Evolutionary conservation across 2,329 filamentous ascomycete genomes (phyloP), one percentile per base, ranked within the genome.

Genomic region (Chaetothyriales sp.): DNA sequence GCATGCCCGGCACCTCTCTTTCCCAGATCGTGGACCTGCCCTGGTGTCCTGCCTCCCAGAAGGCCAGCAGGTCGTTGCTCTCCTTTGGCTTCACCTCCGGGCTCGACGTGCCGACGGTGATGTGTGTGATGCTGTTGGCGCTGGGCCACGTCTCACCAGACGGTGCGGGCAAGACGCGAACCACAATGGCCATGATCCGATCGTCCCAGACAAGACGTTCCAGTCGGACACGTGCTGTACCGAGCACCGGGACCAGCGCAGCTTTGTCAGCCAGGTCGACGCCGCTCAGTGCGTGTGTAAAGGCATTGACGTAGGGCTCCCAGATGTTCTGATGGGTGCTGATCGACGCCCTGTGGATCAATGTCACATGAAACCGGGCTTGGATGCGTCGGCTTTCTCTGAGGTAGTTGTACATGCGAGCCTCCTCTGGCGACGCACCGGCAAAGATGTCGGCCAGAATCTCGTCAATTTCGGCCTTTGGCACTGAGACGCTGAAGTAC

Each of bases 161-260:
- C 52, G 81, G 78, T 2, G 61, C 52, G 6, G 70, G 69, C 19
- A 70, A 55, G 2, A 94, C 72, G 8, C 89, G 80, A 15, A 87
- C 88, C 2, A 94, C 86, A 52, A 98, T 84, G 5, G 88, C 83
- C 92, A 98, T 97, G 63, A 97, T 74, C 4, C 88, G 78, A 56
- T 82, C 75, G 63, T 97, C 85, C 76, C 84, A 97, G 7, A 98
- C 82, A 47, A 95, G 69, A 5, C 73, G 74, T 64, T 82, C 78
- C 29, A 83, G 69, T 40, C 76, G 72, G n/a, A 82, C 74, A 37
- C 69, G 63, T 40, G 66, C 63, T 29, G 60, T 37, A 28, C 68
- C 62, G 44, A 70, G 56, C 2, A 58, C 60, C 0, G 70, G 68
- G 4, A 61, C 49, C 25, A 66, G 58, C 43, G 63, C 55, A 46